phyloP scores from a whole-genome alignment of 768 basidiomycete genomes.

The Obba rivulosa region DNA sequence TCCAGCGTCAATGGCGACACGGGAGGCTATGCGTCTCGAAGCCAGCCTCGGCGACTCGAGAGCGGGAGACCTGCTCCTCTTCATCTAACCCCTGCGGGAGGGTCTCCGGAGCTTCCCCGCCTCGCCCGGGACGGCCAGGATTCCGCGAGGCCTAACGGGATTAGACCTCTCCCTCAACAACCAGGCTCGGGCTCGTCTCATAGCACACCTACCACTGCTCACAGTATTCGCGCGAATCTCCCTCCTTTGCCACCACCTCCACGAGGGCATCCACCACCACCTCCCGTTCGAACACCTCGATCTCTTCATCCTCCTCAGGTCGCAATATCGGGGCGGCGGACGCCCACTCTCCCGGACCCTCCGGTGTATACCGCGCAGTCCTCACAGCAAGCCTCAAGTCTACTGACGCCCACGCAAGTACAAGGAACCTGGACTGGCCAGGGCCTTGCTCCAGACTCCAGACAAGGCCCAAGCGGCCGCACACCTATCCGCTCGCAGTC shows the following conservation, averaged over 20 bases:
- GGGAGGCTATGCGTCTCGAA: slow-evolving; percentile 26
- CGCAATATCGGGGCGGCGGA: slow-evolving; percentile 35
- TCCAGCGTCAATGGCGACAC: slow-evolving; percentile 16
- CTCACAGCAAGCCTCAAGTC: slow-evolving; percentile 25
- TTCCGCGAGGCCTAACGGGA: slow-evolving; percentile 34
- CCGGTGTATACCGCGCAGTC: slow-evolving; percentile 31
- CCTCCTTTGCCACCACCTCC: slow-evolving; percentile 71
- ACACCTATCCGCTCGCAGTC: slow-evolving; percentile 28
- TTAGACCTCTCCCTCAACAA: slow-evolving; percentile 49
- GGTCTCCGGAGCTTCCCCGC: slow-evolving; percentile 62
- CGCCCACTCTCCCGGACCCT: slow-evolving; percentile 54
- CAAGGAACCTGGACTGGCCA: slow-evolving; percentile 27
- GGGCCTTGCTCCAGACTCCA: slow-evolving; percentile 57
- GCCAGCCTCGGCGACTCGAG: slow-evolving; percentile 44
- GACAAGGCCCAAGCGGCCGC: slow-evolving; percentile 43
- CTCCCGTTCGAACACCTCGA: slow-evolving; percentile 25
- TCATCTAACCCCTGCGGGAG: slow-evolving; percentile 53
- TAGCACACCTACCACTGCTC: slow-evolving; percentile 31
- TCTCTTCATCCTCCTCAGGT: slow-evolving; percentile 15
- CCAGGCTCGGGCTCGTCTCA: slow-evolving; percentile 23
- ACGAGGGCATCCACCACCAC: slow-evolving; percentile 49
- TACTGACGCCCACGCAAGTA: slow-evolving; percentile 21
- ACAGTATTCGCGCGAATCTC: slow-evolving; percentile 39
- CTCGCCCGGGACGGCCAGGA: slow-evolving; percentile 63
- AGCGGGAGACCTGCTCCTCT: slow-evolving; percentile 74